These are phyloP conservation scores for Leccinum obscurum DNA, from an alignment of 768 basidiomycete species.

Conservation along the genomic window DNA sequence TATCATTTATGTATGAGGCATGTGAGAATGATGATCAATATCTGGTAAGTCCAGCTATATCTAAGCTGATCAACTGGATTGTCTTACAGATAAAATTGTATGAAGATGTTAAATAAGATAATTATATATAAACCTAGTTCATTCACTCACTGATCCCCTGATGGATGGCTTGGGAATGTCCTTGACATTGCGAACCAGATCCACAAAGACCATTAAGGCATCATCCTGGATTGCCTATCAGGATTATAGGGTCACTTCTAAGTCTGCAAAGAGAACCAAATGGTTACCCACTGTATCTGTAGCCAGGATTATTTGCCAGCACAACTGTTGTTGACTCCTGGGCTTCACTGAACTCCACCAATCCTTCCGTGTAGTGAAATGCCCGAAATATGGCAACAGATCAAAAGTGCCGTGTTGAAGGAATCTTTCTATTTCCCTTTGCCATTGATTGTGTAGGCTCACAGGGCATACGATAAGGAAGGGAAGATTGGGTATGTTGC, in stretches of 20 bases:
- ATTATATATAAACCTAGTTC: too few species aligned
- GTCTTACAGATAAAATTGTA: too few species aligned
- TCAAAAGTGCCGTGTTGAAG: neutral
- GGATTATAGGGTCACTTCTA: neutral
- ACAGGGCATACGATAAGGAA: too few species aligned
- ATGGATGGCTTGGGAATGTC: neutral
- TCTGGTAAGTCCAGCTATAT: too few species aligned
- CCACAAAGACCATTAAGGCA: neutral
- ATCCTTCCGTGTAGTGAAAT: neutral
- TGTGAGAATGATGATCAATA: too few species aligned
- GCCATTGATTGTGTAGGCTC: neutral
- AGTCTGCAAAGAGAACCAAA: neutral
- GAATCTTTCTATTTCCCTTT: neutral
- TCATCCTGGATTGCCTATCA: neutral
- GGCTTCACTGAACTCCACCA: neutral
- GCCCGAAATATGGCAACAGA: neutral
- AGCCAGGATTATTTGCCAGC: neutral
- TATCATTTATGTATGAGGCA: too few species aligned
- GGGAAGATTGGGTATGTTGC: too few species aligned
- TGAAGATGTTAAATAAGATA: too few species aligned
- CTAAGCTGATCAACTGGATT: too few species aligned
- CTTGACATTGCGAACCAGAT: neutral
- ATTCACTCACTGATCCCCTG: too few species aligned
- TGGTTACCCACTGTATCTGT: neutral
- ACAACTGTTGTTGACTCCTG: neutral